These are phyloP conservation scores for Colletotrichum nymphaeae DNA, from an alignment of 2,329 filamentous ascomycete genomes.

Conservation along the genomic window DNA sequence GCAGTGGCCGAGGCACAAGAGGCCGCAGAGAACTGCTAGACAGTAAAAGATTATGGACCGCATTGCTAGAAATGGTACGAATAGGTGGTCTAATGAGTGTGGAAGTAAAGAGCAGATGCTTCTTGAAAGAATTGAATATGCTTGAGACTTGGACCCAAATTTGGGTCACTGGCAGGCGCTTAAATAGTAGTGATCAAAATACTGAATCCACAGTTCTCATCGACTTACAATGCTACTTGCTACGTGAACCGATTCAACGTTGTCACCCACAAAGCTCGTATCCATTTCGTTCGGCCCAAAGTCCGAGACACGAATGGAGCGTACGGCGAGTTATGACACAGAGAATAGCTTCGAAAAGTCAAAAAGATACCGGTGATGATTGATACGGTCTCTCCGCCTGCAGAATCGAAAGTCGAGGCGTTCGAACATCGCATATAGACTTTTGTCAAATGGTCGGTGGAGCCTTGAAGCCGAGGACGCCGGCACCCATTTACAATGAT, in stretches of 20 bases:
- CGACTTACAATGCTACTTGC: neutral
- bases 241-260: neutral
- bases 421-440: neutral
- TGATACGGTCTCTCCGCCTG: neutral
- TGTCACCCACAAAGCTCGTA: neutral
- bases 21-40: neutral
- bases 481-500: neutral
- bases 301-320: neutral
- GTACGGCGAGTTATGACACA: neutral
- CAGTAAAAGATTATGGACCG: neutral
- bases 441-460: neutral
- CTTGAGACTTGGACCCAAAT: neutral
- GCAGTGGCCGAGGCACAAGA: neutral
- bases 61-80: neutral
- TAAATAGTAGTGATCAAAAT: neutral
- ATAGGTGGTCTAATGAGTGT: neutral
- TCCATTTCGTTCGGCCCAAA: neutral
- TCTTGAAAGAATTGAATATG: neutral
- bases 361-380: neutral
- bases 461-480: neutral
- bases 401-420: neutral
- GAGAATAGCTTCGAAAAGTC: neutral
- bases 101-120: neutral
- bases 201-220: too few relatives aligned
- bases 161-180: neutral